These are phyloP conservation scores for Bidens hawaiensis DNA, from an alignment of 140 eudicot species.

Conservation along the genomic window DNA sequence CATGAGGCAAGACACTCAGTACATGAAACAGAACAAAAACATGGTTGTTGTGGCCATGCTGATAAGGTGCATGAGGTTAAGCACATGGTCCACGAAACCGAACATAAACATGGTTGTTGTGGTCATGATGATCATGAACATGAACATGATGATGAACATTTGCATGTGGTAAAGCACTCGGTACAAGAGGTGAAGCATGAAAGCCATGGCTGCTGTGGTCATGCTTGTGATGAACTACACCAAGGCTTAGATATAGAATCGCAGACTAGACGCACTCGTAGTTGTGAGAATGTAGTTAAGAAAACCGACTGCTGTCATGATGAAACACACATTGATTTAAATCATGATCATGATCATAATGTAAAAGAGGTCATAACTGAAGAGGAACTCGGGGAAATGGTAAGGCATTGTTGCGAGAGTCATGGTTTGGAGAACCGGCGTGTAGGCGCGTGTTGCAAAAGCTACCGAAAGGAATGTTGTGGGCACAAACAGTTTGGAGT, in stretches of 20 bases:
- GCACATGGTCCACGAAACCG: not conserved
- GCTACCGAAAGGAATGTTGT: slow-evolving; percentile 59
- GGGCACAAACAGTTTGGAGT: slow-evolving; percentile 15
- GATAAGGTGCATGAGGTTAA: not conserved
- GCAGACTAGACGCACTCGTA: slow-evolving; percentile 9
- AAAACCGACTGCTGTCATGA: slow-evolving; percentile 9
- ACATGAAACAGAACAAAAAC: not conserved
- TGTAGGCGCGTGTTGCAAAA: slow-evolving; percentile 51
- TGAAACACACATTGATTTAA: slow-evolving; percentile 3
- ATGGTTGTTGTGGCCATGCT: slow-evolving; percentile 15
- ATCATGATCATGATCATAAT: slow-evolving; percentile 11
- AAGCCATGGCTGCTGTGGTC: slow-evolving; percentile 11
- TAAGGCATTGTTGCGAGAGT: slow-evolving; percentile 36
- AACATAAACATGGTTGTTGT: slow-evolving; percentile 13
- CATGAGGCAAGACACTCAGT: not conserved
- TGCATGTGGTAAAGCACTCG: not conserved
- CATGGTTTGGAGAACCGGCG: slow-evolving; percentile 28
- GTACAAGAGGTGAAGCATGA: not conserved
- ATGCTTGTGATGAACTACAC: slow-evolving; percentile 8
- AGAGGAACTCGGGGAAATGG: slow-evolving; percentile 33
- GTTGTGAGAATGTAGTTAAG: slow-evolving; percentile 12
- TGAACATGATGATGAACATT: slow-evolving; percentile 3
- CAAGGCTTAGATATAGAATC: slow-evolving; percentile 14
- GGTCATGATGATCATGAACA: not conserved
- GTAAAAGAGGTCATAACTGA: slow-evolving; percentile 27